Evolutionary conservation across 2,329 filamentous ascomycete genomes (phyloP), one percentile per base, ranked within the genome.

Genomic region (Exserohilum turcica): DNA sequence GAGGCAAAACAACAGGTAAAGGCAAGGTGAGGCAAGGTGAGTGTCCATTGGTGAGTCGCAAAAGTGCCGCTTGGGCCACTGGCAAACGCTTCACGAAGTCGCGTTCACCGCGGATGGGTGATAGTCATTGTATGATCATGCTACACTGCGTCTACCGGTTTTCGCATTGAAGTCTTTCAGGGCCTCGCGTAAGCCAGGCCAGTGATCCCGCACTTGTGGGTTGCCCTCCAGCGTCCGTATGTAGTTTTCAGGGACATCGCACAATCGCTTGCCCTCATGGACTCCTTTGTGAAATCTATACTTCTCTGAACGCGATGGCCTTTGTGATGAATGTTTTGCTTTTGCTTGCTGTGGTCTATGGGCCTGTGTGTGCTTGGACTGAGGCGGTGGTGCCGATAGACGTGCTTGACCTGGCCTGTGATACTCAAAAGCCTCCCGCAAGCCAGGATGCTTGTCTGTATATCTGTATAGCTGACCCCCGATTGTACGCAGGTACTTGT

Each of bases 391-490:
- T 32, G 52, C 42, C 5, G 28, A 49, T 10, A 45, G 52, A 28
- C 58, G 53, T 28, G 59, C 56, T 43, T 61, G 47, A 5, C 60
- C 60, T 19, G 65, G 64, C 15, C 59, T 59, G 43, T 64, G 54
- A 45, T 60, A 61, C n/a, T 67, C 65, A 29, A 65, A 66, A 10
- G 65, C 65, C 19, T 66, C 63, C 19, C 56, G 48, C 8, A 66
- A 31, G 16, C 60, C 62, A 15, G 53, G 60, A 24, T 66, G 59
- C 19, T 56, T 61, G 39, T 51, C 49, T 10, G 56, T 57, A 31
- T 61, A 63, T 21, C 56, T 42, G 28, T 56, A 52, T n/a, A 63
- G 38, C 43, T 66, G 59, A 7, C 65, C 63, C 19, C 59, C 62
- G 27, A 67, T 62, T 3, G 63, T 64, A 37, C 52, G 59, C 8